Percentiles rank a stretch among this genome's conserved stretches.
phyloP scores from a whole-genome alignment of 805 yeast genomes.

The Diddensiella transvaalensis region DNA sequence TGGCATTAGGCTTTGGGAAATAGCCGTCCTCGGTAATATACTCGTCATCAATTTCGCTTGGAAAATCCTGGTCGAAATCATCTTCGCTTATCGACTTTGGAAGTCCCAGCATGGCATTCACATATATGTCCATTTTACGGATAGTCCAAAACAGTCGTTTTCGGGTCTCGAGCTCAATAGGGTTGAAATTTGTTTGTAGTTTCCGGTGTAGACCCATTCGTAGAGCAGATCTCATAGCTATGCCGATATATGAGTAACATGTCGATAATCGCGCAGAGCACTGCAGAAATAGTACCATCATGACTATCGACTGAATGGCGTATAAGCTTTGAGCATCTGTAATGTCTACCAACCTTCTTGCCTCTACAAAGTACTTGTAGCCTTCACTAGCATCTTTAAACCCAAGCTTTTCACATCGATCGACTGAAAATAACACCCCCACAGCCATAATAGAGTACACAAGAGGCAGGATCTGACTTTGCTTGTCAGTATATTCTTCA shows the following conservation, averaged over 20 bases:
- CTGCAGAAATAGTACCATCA: constrained; percentile 80
- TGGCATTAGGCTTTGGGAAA: constrained; percentile 44
- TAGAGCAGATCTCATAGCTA: constrained; percentile 76
- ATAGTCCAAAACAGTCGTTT: constrained; percentile 87
- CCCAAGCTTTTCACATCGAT: constrained; percentile 45
- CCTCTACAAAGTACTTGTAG: constrained; percentile 73
- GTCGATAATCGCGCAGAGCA: constrained; percentile 84
- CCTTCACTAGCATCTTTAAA: constrained; percentile 52
- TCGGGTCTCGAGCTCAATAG: constrained; percentile 76
- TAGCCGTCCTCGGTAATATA: constrained; percentile 66
- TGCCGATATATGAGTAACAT: constrained; percentile 85
- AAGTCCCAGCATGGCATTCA: constrained; percentile 79
- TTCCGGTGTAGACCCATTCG: constrained; percentile 81
- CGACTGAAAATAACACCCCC: constrained; percentile 62
- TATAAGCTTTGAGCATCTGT: constrained; percentile 79
- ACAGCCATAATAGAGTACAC: constrained; percentile 86
- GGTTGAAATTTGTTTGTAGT: constrained; percentile 59
- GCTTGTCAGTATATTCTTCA: constrained; percentile 63
- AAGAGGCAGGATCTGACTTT: constrained; percentile 70
- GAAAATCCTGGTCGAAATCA: constrained; percentile 84
- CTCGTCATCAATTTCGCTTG: constrained; percentile 82
- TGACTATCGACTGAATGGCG: constrained; percentile 81
- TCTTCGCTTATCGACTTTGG: constrained; percentile 74
- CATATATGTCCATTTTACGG: constrained; percentile 85
- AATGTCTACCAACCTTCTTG: constrained; percentile 72